Evolutionary conservation across 1,284 basidiomycete species (phyloP).

Genomic region (Tilletia setariae): DNA sequence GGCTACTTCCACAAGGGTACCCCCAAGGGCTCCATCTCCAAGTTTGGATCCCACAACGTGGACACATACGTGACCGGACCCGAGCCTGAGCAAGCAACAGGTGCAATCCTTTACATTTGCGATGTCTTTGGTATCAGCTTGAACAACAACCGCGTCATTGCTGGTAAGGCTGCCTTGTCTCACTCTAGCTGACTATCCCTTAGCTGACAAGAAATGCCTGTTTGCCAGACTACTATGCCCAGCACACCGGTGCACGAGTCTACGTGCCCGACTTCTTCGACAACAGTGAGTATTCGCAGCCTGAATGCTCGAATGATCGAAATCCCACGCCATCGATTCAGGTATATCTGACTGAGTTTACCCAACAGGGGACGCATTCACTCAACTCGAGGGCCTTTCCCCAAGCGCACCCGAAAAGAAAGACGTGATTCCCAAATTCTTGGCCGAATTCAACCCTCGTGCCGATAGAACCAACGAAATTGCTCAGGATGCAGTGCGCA

Average conservation of each 20-base stretch:
- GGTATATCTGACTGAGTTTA: neutral
- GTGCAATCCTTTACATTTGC: conserved; percentile 22
- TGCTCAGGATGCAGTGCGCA: neutral
- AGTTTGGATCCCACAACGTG: conserved; percentile 18
- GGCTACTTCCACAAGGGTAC: conserved; percentile 29
- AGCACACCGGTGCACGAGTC: conserved; percentile 21
- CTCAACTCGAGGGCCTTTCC: neutral
- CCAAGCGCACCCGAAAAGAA: neutral
- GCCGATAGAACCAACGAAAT: neutral
- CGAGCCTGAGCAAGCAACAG: neutral
- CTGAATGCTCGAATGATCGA: neutral
- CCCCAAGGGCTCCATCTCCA: conserved; percentile 18
- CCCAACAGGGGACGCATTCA: neutral
- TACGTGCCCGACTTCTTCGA: conserved; percentile 20
- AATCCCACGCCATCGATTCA: neutral
- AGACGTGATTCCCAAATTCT: neutral
- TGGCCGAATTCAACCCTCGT: neutral
- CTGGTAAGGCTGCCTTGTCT: conserved; percentile 19
- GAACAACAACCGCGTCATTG: conserved; percentile 14
- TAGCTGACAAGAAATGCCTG: too few species aligned
- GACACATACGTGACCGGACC: conserved; percentile 24
- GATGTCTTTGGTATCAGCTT: neutral
- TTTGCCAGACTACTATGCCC: conserved; percentile 29
- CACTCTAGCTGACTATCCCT: neutral
- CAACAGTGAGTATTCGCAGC: neutral